phyloP scores from a whole-genome alignment of 2,329 filamentous ascomycete species.

The Diaporthe ilicicola region DNA sequence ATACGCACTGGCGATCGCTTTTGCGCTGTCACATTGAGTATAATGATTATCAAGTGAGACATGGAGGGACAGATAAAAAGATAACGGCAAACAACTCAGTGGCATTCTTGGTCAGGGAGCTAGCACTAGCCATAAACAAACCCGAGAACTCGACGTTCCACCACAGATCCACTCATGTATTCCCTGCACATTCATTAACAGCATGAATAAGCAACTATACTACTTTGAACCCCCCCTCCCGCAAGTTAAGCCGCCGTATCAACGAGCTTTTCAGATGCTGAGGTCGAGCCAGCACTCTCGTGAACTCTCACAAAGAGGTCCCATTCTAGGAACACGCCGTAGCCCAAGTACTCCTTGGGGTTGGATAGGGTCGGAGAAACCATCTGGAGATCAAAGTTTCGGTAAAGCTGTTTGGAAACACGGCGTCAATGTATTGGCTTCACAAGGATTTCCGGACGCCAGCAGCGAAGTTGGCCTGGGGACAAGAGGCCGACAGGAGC shows the following conservation, averaged over 20 bases:
- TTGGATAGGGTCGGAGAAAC: slow-evolving; percentile 50
- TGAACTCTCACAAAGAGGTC: not conserved
- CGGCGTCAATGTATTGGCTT: no score
- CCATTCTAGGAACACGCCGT: slow-evolving; percentile 9
- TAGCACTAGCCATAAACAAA: not conserved
- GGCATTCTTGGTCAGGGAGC: not conserved
- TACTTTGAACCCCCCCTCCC: not conserved
- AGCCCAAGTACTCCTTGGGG: not conserved
- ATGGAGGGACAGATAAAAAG: no score
- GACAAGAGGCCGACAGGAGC: slow-evolving; percentile 48
- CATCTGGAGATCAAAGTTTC: slow-evolving; percentile 31
- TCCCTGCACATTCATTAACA: not conserved
- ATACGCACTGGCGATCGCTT: no score
- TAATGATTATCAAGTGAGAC: no score
- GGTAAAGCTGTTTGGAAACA: not conserved
- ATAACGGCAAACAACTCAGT: no score
- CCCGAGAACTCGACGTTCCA: not conserved
- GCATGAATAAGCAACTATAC: not conserved
- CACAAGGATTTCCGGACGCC: no score
- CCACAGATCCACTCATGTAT: not conserved
- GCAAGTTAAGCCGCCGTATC: not conserved
- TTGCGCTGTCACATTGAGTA: no score
- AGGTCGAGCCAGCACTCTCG: not conserved
- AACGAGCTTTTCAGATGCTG: not conserved
- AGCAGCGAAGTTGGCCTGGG: no score